Percentiles rank a stretch among this genome's conserved stretches.
These are phyloP conservation scores for Lentinus tigrinus DNA, from an alignment of 768 basidiomycete species.

Conservation along the genomic window DNA sequence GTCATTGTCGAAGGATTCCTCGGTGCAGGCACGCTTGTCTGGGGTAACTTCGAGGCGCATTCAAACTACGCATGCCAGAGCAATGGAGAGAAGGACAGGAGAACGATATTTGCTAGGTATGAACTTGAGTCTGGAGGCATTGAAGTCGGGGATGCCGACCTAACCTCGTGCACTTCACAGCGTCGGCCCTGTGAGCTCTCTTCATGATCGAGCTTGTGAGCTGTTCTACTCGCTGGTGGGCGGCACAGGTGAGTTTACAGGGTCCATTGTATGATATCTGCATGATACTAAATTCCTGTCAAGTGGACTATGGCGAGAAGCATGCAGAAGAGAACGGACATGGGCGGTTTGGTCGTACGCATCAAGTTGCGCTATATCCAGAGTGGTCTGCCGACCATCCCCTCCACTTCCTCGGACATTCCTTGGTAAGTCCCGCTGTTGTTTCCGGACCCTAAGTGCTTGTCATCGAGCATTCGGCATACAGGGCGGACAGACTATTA, in stretches of 20 bases:
- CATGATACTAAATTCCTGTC: neutral
- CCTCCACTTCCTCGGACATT: slow-evolving; percentile 51
- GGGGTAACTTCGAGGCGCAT: slow-evolving; percentile 40
- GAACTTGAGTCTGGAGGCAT: neutral
- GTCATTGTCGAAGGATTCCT: slow-evolving; percentile 52
- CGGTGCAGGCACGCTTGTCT: slow-evolving; percentile 34
- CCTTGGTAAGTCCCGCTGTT: slow-evolving; percentile 40
- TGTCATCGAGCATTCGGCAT: neutral
- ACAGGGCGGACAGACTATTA: slow-evolving; percentile 48
- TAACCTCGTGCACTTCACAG: slow-evolving; percentile 28
- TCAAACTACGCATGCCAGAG: slow-evolving; percentile 26
- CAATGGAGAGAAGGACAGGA: slow-evolving; percentile 16
- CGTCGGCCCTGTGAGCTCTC: slow-evolving; percentile 49
- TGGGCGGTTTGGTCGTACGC: slow-evolving; percentile 41
- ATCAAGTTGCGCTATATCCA: slow-evolving; percentile 42
- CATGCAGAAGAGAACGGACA: slow-evolving; percentile 41
- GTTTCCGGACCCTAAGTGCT: no score
- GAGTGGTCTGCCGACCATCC: slow-evolving; percentile 43
- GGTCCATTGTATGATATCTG: neutral
- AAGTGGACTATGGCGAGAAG: slow-evolving; percentile 49
- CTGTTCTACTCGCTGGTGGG: slow-evolving; percentile 46
- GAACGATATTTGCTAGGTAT: slow-evolving; percentile 32
- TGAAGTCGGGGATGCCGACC: no score
- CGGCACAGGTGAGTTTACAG: slow-evolving; percentile 35
- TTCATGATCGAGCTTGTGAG: slow-evolving; percentile 55